Conservation (phyloP, 768 basidiomycete genomes). For the Favolaschia claudopus region DNA sequence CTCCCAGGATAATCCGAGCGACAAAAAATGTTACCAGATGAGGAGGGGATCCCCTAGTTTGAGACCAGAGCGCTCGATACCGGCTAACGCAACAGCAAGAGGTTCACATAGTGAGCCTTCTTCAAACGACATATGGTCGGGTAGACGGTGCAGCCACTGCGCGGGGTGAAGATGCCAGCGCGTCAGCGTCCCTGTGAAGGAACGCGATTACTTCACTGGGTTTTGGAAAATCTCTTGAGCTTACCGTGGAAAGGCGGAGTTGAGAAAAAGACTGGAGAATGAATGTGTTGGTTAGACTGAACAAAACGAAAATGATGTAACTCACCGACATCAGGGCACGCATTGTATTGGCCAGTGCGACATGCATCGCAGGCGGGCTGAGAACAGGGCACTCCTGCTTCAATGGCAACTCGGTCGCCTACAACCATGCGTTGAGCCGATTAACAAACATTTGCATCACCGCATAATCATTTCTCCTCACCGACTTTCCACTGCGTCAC, state of each 20-base stretch:
- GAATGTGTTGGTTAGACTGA: background rate
- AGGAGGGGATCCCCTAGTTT: conserved; percentile 70
- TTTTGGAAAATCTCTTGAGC: background rate
- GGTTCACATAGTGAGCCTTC: conserved; percentile 76
- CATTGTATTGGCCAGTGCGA: conserved; percentile 71
- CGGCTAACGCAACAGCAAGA: conserved; percentile 70
- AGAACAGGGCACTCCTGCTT: conserved; percentile 74
- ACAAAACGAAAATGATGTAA: background rate
- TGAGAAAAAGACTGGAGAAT: conserved; percentile 68
- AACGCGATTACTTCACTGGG: conserved; percentile 2
- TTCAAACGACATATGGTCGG: conserved; percentile 67
- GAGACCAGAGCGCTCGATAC: conserved; percentile 69
- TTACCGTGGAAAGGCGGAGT: conserved; percentile 73
- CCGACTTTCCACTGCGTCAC: conserved; percentile 71
- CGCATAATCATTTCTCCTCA: conserved; percentile 26
- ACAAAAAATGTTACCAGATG: conserved; percentile 53
- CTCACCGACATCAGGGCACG: conserved; percentile 52
- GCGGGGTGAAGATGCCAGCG: conserved; percentile 74
- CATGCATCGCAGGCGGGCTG: conserved; percentile 67
- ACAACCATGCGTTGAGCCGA: background rate
- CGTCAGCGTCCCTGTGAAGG: conserved; percentile 60
- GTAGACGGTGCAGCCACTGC: conserved; percentile 72
- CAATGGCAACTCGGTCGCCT: conserved; percentile 76
- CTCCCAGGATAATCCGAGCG: background rate
- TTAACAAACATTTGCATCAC: background rate